These are phyloP conservation scores for Sphagnum contortum DNA, from an alignment of 225 moss, liverwort and hornwort genomes.

Conservation along the genomic window DNA sequence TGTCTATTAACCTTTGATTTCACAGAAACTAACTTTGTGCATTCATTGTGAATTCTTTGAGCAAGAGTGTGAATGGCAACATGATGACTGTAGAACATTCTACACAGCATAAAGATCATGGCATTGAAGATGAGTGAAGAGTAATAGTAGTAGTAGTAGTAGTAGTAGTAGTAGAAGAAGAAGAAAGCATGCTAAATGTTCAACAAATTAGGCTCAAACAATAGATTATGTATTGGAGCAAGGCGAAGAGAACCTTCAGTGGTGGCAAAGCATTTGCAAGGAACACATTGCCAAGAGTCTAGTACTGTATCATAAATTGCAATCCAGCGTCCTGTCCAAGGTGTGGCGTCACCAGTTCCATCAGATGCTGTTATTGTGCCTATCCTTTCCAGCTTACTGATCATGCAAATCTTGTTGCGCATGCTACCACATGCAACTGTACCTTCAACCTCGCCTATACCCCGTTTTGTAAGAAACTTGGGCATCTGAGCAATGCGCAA, in stretches of 20 bases:
- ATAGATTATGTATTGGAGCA: not conserved
- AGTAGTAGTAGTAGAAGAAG: too few relatives aligned
- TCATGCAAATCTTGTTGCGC: constrained; percentile 6
- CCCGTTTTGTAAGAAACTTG: not conserved
- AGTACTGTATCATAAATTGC: constrained; percentile 4
- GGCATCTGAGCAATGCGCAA: constrained; percentile 2
- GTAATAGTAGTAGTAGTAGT: too few relatives aligned
- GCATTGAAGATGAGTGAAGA: too few relatives aligned
- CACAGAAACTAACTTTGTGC: too few relatives aligned
- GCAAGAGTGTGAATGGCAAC: too few relatives aligned
- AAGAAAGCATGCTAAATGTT: not conserved
- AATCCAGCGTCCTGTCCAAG: constrained; percentile 6
- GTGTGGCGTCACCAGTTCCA: not conserved
- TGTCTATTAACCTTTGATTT: too few relatives aligned
- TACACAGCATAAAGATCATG: too few relatives aligned
- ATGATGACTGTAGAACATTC: too few relatives aligned
- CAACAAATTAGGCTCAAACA: constrained; percentile 1
- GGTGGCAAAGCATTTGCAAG: constrained; percentile 3
- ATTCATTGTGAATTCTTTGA: too few relatives aligned
- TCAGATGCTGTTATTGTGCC: not conserved
- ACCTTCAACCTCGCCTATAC: constrained; percentile 2
- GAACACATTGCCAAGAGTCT: constrained; percentile 6
- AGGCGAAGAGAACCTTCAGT: not conserved
- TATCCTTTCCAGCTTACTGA: not conserved
- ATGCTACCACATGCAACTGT: not conserved